phyloP scores from a whole-genome alignment of 2,329 filamentous ascomycete genomes.

The Pseudonectria buxi region DNA sequence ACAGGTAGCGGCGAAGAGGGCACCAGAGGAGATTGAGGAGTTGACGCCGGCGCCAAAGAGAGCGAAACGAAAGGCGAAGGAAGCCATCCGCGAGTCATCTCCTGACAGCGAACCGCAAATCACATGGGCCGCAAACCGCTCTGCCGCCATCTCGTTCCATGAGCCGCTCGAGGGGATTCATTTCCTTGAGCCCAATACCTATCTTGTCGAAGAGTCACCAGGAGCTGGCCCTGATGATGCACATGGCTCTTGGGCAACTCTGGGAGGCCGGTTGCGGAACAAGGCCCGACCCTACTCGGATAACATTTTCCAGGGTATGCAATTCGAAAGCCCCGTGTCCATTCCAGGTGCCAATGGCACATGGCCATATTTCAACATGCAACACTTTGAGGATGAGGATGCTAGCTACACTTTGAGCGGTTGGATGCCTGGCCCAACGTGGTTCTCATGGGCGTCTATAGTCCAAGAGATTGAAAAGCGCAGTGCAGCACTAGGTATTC shows the following conservation, averaged over 20 bases:
- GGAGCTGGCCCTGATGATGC: background rate
- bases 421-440: conserved; percentile 35
- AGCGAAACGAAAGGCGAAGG: conserved; percentile 13
- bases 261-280: background rate
- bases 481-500: conserved; percentile 7
- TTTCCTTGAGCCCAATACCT: conserved; percentile 38
- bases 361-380: conserved; percentile 26
- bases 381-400: conserved; percentile 31
- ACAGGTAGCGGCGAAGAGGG: conserved; percentile 29
- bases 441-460: conserved; percentile 29
- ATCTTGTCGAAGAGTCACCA: conserved; percentile 25
- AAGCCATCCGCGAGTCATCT: conserved; percentile 1
- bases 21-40: conserved; percentile 15
- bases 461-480: conserved; percentile 23
- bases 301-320: background rate
- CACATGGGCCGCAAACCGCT: conserved; percentile 12
- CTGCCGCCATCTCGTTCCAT: conserved; percentile 8
- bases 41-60: conserved; percentile 15
- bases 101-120: conserved; percentile 5
- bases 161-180: conserved; percentile 18
- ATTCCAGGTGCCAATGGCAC: conserved; percentile 19
- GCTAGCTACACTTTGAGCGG: conserved; percentile 37
- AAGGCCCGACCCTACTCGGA: background rate
- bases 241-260: no score
- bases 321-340: conserved; percentile 16